These are phyloP conservation scores for Chlamydomonas sphaeroides DNA, from an alignment of 139 green algal genomes.

Conservation along the genomic window DNA sequence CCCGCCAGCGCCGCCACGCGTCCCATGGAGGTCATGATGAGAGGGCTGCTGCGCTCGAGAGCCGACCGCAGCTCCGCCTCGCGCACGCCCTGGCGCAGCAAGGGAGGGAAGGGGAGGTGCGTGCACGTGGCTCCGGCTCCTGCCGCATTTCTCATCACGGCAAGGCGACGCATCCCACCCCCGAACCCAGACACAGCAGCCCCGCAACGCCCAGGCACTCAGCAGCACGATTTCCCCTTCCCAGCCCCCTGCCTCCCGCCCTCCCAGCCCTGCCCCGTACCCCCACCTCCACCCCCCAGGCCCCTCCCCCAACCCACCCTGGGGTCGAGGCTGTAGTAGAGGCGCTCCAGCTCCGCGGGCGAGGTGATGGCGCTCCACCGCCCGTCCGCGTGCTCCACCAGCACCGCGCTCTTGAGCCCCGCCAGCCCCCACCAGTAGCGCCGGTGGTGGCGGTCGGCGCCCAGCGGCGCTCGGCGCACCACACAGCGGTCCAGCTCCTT, in stretches of 20 bases:
- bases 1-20: not conserved
- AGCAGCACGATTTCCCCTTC: too few species aligned
- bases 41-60: conserved; percentile 49
- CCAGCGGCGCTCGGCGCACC: conserved; percentile 65
- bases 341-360: conserved; percentile 56
- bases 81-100: conserved; percentile 48
- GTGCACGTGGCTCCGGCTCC: too few species aligned
- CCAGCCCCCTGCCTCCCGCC: too few species aligned
- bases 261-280: too few species aligned
- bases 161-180: too few species aligned
- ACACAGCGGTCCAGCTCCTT: conserved; percentile 42
- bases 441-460: conserved; percentile 69
- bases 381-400: conserved; percentile 44
- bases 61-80: conserved; percentile 60
- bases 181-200: too few species aligned
- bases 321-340: conserved; percentile 35
- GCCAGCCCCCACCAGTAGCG: conserved; percentile 71
- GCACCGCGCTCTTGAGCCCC: conserved; percentile 41
- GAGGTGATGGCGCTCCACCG: conserved; percentile 39
- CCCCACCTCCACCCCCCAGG: not conserved
- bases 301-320: not conserved
- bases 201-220: too few species aligned
- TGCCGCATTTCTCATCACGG: too few species aligned
- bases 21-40: conserved; percentile 7
- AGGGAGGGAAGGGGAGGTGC: too few species aligned